phyloP scores from a whole-genome alignment of 257 asterid genomes.

The Solanum raphanifolium region DNA sequence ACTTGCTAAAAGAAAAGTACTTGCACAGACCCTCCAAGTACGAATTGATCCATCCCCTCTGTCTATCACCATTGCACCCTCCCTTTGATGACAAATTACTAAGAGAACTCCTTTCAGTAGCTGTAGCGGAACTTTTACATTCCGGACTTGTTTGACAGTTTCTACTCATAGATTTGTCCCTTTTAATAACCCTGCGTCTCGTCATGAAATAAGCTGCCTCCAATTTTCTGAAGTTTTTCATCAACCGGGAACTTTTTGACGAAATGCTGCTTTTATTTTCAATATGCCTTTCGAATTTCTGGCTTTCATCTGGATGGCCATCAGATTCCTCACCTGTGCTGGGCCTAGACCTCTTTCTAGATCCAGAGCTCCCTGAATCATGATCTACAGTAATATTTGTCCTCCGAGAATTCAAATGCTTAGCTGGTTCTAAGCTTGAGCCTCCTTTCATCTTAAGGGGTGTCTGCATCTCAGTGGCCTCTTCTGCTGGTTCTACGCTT shows the following conservation, averaged over 20 bases:
- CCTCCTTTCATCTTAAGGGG: slow-evolving; percentile 45
- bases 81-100: slow-evolving; percentile 58
- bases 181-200: slow-evolving; percentile 40
- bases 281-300: slow-evolving; percentile 20
- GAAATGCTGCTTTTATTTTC: slow-evolving; percentile 33
- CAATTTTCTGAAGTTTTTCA: slow-evolving; percentile 74
- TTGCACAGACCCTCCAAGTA: slow-evolving; percentile 80
- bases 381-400: slow-evolving; percentile 27
- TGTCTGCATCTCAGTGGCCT: slow-evolving; percentile 53
- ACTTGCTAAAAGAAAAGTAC: slow-evolving; percentile 73
- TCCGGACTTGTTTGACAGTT: slow-evolving; percentile 36
- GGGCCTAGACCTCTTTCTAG: slow-evolving; percentile 64
- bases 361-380: slow-evolving; percentile 53
- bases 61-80: slow-evolving; percentile 30
- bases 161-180: slow-evolving; percentile 27
- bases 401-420: slow-evolving; percentile 23
- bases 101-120: slow-evolving; percentile 75
- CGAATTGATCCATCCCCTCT: slow-evolving; percentile 62
- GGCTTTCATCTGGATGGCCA: slow-evolving; percentile 18
- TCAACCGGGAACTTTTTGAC: slow-evolving; percentile 53
- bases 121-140: slow-evolving; percentile 39
- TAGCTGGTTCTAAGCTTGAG: slow-evolving; percentile 24
- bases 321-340: slow-evolving; percentile 31
- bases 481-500: slow-evolving; percentile 37
- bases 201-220: slow-evolving; percentile 79